Percentiles rank a stretch among this genome's conserved stretches.
Evolutionary conservation across 2,329 filamentous ascomycete species (phyloP).

Genomic region (Colletotrichum nymphaeae): DNA sequence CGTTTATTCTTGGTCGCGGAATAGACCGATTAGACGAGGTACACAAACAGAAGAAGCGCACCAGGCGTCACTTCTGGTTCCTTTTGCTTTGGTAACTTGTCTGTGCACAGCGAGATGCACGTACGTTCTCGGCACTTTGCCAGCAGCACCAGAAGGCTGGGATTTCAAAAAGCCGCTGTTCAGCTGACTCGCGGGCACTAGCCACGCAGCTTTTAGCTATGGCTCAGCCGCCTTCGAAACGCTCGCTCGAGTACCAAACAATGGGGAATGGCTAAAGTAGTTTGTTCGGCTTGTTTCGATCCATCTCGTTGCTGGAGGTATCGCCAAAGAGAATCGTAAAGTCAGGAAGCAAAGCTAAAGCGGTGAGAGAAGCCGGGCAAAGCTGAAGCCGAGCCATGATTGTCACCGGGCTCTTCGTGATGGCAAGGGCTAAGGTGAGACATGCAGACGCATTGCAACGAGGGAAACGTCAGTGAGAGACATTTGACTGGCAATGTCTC

Average conservation of each 20-base stretch:
- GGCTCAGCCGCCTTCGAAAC: constrained; percentile 16
- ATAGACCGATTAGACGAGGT: neutral
- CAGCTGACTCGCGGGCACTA: constrained; percentile 12
- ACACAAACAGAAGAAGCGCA: neutral
- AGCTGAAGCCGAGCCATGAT: neutral
- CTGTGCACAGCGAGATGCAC: constrained; percentile 6
- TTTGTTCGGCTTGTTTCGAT: neutral
- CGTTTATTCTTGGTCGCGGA: constrained; percentile 12
- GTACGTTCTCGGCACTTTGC: constrained; percentile 24
- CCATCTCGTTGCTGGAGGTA: neutral
- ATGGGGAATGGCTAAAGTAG: neutral
- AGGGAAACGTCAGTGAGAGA: constrained; percentile 11
- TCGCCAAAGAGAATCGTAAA: neutral
- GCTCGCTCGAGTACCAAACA: constrained; percentile 10
- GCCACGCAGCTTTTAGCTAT: constrained; percentile 9
- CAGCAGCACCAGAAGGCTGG: constrained; percentile 13
- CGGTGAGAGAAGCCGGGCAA: constrained; percentile 3
- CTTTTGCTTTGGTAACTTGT: neutral
- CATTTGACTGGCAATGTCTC: constrained; percentile 24
- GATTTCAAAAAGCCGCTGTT: neutral
- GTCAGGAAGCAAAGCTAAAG: neutral
- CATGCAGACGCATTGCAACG: constrained; percentile 10
- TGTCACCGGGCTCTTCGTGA: neutral
- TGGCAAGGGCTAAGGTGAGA: neutral
- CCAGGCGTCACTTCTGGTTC: neutral